These are phyloP conservation scores for Apium graveolens DNA, from an alignment of 129 eudicot species.

Conservation along the genomic window DNA sequence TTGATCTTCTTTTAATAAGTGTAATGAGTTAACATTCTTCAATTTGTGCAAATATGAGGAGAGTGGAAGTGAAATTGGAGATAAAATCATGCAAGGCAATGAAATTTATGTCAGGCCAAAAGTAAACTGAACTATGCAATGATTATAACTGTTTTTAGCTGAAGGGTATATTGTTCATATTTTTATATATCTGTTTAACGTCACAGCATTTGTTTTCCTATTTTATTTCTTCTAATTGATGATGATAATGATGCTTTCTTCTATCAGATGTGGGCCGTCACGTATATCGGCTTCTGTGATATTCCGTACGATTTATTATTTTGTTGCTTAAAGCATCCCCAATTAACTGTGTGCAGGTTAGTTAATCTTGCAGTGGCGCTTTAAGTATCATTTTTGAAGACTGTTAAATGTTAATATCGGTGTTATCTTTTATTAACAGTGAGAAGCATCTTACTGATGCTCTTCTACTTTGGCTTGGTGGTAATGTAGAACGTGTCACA, in stretches of 20 bases:
- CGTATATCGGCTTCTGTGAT: constrained; percentile 39
- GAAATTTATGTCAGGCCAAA: neutral
- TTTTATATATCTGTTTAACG: neutral
- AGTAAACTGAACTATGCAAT: neutral
- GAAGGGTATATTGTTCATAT: neutral
- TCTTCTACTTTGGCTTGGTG: constrained; percentile 58
- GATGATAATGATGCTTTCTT: constrained; percentile 9
- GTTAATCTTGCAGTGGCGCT: neutral
- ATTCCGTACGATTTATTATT: constrained; percentile 44
- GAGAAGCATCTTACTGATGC: constrained; percentile 80
- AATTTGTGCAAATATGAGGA: neutral
- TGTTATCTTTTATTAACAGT: constrained; percentile 32
- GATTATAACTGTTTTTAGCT: neutral
- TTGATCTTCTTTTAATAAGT: neutral
- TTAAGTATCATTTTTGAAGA: neutral
- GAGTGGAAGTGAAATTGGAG: neutral
- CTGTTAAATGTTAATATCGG: constrained; percentile 2
- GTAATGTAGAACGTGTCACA: constrained; percentile 29
- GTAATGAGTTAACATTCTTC: neutral
- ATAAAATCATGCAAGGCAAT: neutral
- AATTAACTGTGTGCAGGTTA: constrained; percentile 73
- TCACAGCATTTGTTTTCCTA: neutral
- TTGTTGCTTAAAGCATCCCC: constrained; percentile 53
- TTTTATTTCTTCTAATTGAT: neutral
- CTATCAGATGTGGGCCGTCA: constrained; percentile 67